Evolutionary conservation across 805 yeast species (phyloP).

Genomic region (Jamesozyma lodderae): DNA sequence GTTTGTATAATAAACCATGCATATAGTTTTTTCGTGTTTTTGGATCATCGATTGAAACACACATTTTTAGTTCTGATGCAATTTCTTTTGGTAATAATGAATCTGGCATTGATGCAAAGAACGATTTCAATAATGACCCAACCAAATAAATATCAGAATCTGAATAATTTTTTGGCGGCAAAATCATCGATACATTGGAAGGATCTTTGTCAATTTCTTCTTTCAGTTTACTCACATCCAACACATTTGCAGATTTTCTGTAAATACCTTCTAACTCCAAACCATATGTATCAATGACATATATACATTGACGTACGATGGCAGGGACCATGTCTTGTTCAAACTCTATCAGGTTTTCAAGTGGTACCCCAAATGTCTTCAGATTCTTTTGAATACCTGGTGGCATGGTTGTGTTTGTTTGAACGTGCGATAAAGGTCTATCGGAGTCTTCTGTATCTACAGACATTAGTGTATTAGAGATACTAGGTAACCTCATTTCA

Average conservation of each 20-base stretch:
- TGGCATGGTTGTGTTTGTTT: slow-evolving; percentile 27
- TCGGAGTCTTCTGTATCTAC: slow-evolving; percentile 18
- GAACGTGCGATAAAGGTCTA: slow-evolving; percentile 28
- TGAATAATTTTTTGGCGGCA: slow-evolving; percentile 46
- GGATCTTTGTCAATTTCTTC: slow-evolving; percentile 71
- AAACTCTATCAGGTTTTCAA: slow-evolving; percentile 65
- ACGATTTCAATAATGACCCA: slow-evolving; percentile 79
- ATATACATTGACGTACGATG: slow-evolving; percentile 80
- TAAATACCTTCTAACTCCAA: slow-evolving; percentile 82
- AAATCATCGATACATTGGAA: slow-evolving; percentile 46
- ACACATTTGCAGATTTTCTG: slow-evolving; percentile 70
- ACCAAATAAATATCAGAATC: slow-evolving; percentile 81
- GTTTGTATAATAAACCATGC: slow-evolving; percentile 78
- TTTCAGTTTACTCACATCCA: slow-evolving; percentile 63
- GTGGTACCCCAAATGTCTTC: slow-evolving; percentile 71
- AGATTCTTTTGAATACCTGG: slow-evolving; percentile 33
- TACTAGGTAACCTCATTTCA: slow-evolving; percentile 18
- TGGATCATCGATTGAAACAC: slow-evolving; percentile 60
- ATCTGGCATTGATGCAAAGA: slow-evolving; percentile 78
- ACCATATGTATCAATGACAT: slow-evolving; percentile 79
- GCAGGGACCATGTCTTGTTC: slow-evolving; percentile 91
- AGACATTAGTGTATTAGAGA: slow-evolving; percentile 19
- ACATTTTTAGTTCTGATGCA: slow-evolving; percentile 32
- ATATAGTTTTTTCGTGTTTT: slow-evolving; percentile 58
- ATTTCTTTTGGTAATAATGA: slow-evolving; percentile 24